Evolutionary conservation across 306 rosid genomes (phyloP), one percentile per base, ranked within the genome.

Genomic region (Sechiopsis laciniata): DNA sequence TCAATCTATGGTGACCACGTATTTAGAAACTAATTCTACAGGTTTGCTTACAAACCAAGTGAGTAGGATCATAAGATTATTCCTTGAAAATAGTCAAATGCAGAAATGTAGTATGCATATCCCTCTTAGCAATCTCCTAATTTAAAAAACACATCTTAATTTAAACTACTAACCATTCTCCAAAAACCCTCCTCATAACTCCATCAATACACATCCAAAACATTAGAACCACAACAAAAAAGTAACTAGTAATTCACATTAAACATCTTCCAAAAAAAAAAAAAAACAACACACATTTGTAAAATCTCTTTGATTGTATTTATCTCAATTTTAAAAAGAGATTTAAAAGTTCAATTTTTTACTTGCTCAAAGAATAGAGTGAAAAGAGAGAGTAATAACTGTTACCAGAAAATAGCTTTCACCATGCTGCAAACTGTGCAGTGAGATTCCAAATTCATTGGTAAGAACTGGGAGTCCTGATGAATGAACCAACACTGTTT

Each of bases 321-420:
- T 54, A 20, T 54, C 9, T 19, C 35, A 21, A 57, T 57, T 10
- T 8, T 20, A 7, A 3, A 57, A 26, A 29, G 9, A 16, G 19
- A 64, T 12, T 64, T 35, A 2, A 24, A 11, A 1, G 22, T 2
- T 52, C 15, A 1, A 5, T 6, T 37, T 37, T n/a, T n/a, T 52
- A 5, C 8, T 37, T 37, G 55, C 55, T 52, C 17, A 54, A 54
- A 16, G n/a, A 54, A 14, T 0, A 52, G 16, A 24, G 20, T 15
- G 45, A 53, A 40, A 40, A 6, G 19, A 7, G 55, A 13, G 5
- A 65, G 20, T 7, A 6, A 12, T 52, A 14, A 7, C 8, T 13
- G 5, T 55, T 77, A 90, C 98, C 96, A 94, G 89, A 78, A 86
- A 91, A 75, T 94, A 94, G 87, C 87, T 89, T 82, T 91, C 97